Base-by-base conservation (phyloP, 768 basidiomycete species). In the Suillus sp. region DNA sequence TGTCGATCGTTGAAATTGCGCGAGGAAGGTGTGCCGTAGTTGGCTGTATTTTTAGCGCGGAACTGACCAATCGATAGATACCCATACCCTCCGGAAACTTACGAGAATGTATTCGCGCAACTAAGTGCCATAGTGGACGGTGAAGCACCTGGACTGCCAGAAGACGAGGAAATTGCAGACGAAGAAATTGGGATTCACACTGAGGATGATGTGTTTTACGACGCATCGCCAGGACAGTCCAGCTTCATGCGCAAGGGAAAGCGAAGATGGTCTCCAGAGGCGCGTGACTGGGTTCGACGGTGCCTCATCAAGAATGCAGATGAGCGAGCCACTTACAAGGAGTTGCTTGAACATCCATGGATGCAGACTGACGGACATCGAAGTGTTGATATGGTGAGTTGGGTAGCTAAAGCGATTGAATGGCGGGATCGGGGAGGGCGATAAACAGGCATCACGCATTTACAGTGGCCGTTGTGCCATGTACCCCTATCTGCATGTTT, bases 1-100 rank as follows among this genome's bases (percentile, higher is more conserved):
- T 99, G 50, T 90, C 92, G 5, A 89, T 97, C 74, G 93, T 99
- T 70, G 96, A 99, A 76, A 88, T 96, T 66, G 93, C 91, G 3
- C 82, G 92, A 70, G 96, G 91, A 71, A 76, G 86, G 74, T 67
- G 77, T 50, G 71, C 65, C n/a, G 16, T 27, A 18, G 13, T 45
- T 38, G 42, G 1, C 27, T 35, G 10, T 42, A 42, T 37, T 60
- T 53, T 62, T 27, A 6, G 27, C 57, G 38, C 48, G 4, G 25
- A 57, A 42, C 56, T 47, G 42, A 45, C 16, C 35, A 51, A 40
- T 54, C 27, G n/a, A 48, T 40, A 75, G 74, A 71, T 99, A 99
- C 75, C 96, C 96, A 2, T 99, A 97, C 72, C 96, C 96, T 35
- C 96, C 96, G 32, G 96, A 99, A 79, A 96, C 95, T 8, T 99